A percentile compares a stretch with the other conserved stretches of the same genome.
Conservation (phyloP, 116 monocot genomes). For the Iris pallida region DNA sequence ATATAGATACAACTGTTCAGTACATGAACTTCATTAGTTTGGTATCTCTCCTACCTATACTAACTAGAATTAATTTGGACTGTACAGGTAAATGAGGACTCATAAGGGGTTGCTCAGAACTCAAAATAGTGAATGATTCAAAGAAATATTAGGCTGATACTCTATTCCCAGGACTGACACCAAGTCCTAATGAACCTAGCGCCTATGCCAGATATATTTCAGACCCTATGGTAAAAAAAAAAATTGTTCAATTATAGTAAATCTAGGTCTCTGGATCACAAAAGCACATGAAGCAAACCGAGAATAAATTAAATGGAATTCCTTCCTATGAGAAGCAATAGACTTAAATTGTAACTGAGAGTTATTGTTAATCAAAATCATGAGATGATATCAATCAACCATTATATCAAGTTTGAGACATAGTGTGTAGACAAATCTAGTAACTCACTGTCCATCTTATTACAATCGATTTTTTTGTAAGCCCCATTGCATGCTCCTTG, state of each 20-base stretch:
- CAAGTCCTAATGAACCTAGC: no score
- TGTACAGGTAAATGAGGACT: no score
- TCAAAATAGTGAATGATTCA: no score
- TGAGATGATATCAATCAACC: not conserved
- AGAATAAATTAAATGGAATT: not conserved
- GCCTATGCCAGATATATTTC: no score
- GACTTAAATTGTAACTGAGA: not conserved
- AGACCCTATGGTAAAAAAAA: no score
- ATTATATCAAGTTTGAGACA: not conserved
- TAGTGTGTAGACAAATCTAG: not conserved
- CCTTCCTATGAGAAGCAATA: not conserved
- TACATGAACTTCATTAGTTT: no score
- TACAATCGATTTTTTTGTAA: conserved; percentile 36
- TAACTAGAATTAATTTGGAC: no score
- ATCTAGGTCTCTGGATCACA: not conserved
- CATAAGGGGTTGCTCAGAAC: no score
- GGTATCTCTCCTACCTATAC: no score
- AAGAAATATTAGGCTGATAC: no score
- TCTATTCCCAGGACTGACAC: no score
- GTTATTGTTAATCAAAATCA: not conserved
- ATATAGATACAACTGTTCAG: no score
- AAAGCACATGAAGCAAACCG: not conserved
- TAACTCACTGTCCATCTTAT: conserved; percentile 53
- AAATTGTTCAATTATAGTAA: not conserved
- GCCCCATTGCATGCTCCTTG: conserved; percentile 23